Evolutionary conservation across 148 eudicot genomes (phyloP).

Genomic region (Oxyria digyna): DNA sequence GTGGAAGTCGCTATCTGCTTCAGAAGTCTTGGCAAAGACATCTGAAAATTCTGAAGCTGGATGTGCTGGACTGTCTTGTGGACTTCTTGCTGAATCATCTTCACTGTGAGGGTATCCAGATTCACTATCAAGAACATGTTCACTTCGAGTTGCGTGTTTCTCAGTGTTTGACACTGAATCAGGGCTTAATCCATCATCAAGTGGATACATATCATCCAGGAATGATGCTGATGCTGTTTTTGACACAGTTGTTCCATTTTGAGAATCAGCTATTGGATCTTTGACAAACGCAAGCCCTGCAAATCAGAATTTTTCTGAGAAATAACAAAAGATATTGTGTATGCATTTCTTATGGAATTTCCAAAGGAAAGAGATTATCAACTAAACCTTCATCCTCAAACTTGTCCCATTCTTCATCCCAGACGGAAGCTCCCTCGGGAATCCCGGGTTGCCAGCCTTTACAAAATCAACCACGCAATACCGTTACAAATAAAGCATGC

Average conservation of each 20-base stretch:
- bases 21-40: conserved; percentile 52
- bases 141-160: conserved; percentile 31
- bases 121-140: conserved; percentile 42
- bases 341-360: background rate
- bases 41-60: conserved; percentile 44
- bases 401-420: conserved; percentile 99
- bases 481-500: conserved; percentile 10
- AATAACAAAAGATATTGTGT: background rate
- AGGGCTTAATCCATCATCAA: conserved; percentile 29
- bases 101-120: conserved; percentile 56
- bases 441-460: conserved; percentile 97
- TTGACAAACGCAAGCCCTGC: conserved; percentile 67
- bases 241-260: conserved; percentile 24
- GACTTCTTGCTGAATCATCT: conserved; percentile 78
- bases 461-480: conserved; percentile 9
- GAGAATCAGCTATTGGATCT: conserved; percentile 25
- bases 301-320: background rate
- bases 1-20: conserved; percentile 61
- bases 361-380: background rate
- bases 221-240: conserved; percentile 31
- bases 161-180: conserved; percentile 55
- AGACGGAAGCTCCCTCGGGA: conserved; percentile 70
- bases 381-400: conserved; percentile 88
- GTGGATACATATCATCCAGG: conserved; percentile 40
- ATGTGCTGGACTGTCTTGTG: conserved; percentile 54